These are phyloP conservation scores for Populus euphratica DNA, from an alignment of 345 rosid genomes.

Conservation along the genomic window DNA sequence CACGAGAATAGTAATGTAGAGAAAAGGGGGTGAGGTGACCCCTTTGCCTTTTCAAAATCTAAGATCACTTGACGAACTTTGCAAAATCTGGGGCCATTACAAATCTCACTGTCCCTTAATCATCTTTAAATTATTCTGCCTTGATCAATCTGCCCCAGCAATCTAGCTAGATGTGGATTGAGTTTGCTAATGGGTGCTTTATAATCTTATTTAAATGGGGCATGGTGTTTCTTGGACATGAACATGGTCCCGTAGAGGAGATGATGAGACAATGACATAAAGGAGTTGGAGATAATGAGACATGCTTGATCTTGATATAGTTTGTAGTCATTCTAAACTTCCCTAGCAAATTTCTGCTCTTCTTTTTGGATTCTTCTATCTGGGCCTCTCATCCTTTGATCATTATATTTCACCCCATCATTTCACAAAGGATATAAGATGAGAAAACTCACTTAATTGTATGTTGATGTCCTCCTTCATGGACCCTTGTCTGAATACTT, in stretches of 20 bases:
- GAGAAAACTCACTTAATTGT: background rate
- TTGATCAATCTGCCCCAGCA: background rate
- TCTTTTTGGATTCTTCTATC: constrained; percentile 41
- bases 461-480: background rate
- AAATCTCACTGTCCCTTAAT: background rate
- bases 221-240: constrained; percentile 24
- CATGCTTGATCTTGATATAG: constrained; percentile 11
- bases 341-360: constrained; percentile 8
- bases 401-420: background rate
- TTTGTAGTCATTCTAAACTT: constrained; percentile 10
- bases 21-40: background rate
- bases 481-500: background rate
- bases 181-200: background rate
- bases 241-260: constrained; percentile 7
- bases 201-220: background rate
- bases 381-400: background rate
- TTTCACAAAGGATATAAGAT: background rate
- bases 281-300: constrained; percentile 28
- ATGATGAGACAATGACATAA: constrained; percentile 18
- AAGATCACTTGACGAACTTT: no score
- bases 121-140: background rate
- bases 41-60: background rate
- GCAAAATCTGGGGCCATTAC: background rate
- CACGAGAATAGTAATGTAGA: background rate
- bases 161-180: background rate